Base-by-base conservation (phyloP, 106 monocot species). In the Apostasia ramifera region DNA sequence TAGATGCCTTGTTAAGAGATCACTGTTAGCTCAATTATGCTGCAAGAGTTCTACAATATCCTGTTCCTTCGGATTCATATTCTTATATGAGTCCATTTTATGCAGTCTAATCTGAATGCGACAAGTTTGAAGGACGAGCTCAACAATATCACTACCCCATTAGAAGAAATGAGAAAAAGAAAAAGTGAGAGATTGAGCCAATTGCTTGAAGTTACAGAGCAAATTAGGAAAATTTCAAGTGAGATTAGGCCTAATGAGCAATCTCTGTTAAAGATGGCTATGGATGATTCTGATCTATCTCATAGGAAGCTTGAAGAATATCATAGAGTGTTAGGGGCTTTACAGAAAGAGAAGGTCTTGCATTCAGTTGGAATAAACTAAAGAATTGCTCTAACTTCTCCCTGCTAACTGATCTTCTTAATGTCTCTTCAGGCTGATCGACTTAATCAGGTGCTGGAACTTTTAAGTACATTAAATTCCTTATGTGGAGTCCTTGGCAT, bases 341-440 rank as follows among this genome's bases (percentile, higher is more conserved):
- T 95, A 45, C 82, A 84, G 78, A 85, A 83, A 66, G 90, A 94
- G 67, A 94, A 94, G 91, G 94, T 91, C 67, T 10, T 57, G 59
- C 3, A 26, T 64, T 4, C 53, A 8, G 6, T 52, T 42, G 5
- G 38, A 48, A 26, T n/a, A 39, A 40, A 3, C 7, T 9, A 43
- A 3, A 9, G 1, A 8, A 1, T 42, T 57, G 5, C 47, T 70
- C 8, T 58, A 40, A 3, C 1, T 12, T 26, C 26, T 26, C 26
- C 26, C 26, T 26, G 26, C 5, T 13, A 42, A 53, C 42, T 65
- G 13, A 64, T 54, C 1, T 9, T 66, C 13, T 44, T 6, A 51
- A 44, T 68, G 26, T 74, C 55, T 67, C 59, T 57, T 13, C 77
- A 94, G 91, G 74, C 57, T 61, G 83, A 82, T 59, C 85, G 95